Percentiles rank a stretch among this genome's conserved stretches.
These are phyloP conservation scores for Diplodia corticola DNA, from an alignment of 2,329 filamentous ascomycete genomes.

Conservation along the genomic window DNA sequence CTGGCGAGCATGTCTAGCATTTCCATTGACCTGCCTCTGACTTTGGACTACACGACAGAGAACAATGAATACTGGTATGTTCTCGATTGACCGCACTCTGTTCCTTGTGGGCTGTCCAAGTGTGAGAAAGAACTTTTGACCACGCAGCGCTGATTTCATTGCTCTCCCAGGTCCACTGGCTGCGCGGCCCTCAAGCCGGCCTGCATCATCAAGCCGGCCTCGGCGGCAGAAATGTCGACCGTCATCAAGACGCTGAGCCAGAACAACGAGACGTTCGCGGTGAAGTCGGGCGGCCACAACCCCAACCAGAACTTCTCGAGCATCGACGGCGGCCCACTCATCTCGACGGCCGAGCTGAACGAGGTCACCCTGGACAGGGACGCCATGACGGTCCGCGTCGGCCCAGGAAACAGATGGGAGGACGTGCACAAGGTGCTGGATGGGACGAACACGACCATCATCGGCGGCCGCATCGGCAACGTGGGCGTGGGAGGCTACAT, in stretches of 20 bases:
- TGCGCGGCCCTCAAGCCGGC: constrained; percentile 34
- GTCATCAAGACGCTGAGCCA: constrained; percentile 51
- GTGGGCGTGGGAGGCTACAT: constrained; percentile 52
- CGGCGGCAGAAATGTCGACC: constrained; percentile 51
- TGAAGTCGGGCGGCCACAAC: constrained; percentile 54
- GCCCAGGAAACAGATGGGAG: constrained; percentile 38
- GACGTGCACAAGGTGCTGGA: constrained; percentile 43
- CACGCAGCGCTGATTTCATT: neutral
- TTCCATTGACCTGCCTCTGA: constrained; percentile 9
- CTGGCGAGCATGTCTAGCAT: constrained; percentile 1
- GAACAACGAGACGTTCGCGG: constrained; percentile 52
- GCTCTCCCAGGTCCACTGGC: constrained; percentile 30
- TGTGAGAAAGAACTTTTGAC: too few species aligned
- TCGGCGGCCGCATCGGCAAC: constrained; percentile 50
- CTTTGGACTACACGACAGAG: constrained; percentile 10
- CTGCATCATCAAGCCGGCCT: constrained; percentile 33
- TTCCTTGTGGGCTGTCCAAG: too few species aligned
- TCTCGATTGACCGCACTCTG: neutral
- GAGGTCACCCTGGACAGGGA: constrained; percentile 31
- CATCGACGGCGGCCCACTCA: constrained; percentile 47
- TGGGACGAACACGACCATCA: constrained; percentile 40
- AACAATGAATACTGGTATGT: constrained; percentile 18
- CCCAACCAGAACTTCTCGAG: constrained; percentile 50
- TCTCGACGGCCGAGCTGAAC: constrained; percentile 45
- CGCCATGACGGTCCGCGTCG: constrained; percentile 33